Evolutionary conservation across 2,329 filamentous ascomycete species (phyloP).

Genomic region (Chrysosporium keratinophilum): DNA sequence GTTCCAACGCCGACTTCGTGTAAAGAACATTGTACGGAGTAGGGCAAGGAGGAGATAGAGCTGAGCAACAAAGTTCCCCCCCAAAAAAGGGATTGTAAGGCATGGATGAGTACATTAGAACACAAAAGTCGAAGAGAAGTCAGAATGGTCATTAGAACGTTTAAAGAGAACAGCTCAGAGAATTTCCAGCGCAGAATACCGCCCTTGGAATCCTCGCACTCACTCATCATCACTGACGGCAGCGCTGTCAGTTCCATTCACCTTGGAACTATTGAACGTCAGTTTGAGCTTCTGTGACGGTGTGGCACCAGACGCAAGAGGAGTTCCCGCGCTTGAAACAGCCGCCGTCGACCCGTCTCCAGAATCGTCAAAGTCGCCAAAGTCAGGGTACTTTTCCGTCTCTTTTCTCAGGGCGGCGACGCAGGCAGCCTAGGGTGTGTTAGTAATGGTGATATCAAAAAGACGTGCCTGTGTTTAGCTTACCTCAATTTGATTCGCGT

Average conservation of each 20-base stretch:
- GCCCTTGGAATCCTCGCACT: neutral
- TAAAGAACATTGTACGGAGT: neutral
- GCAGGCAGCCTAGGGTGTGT: conserved; percentile 36
- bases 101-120: neutral
- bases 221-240: conserved; percentile 28
- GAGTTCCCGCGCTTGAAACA: conserved; percentile 46
- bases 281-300: conserved; percentile 55
- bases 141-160: neutral
- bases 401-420: conserved; percentile 45
- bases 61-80: neutral
- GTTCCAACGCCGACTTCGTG: neutral
- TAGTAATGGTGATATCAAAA: conserved; percentile 7
- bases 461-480: conserved; percentile 27
- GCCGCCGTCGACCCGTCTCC: conserved; percentile 41
- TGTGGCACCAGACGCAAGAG: conserved; percentile 47
- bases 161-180: neutral
- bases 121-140: neutral
- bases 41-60: neutral
- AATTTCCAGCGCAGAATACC: too few relatives aligned
- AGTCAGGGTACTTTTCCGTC: conserved; percentile 46
- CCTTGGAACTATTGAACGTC: conserved; percentile 41
- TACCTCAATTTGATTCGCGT: conserved; percentile 89
- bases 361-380: conserved; percentile 46
- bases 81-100: too few relatives aligned
- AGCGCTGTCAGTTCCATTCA: conserved; percentile 26